A percentile compares a stretch with the other conserved stretches of the same genome.
These are phyloP conservation scores for Trichoderma afroharzianum DNA, from an alignment of 2,329 filamentous ascomycete species.

Conservation along the genomic window DNA sequence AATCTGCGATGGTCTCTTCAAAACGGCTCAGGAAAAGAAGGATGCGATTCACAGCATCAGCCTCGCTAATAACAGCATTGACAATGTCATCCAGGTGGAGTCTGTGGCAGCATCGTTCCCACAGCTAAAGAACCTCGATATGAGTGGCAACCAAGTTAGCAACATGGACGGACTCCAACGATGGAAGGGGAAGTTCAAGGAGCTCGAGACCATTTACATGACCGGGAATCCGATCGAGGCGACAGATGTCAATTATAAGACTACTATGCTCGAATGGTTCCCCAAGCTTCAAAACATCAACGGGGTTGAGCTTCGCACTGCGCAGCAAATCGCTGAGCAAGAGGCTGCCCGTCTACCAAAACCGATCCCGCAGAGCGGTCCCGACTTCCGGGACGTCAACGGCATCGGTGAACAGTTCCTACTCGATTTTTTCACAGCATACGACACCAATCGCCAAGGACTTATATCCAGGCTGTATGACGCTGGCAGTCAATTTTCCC, in stretches of 20 bases:
- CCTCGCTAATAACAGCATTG: conserved; percentile 74
- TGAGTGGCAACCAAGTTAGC: conserved; percentile 77
- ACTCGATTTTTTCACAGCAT: conserved; percentile 67
- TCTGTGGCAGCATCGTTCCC: conserved; percentile 76
- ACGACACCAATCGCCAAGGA: conserved; percentile 65
- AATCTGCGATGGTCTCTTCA: conserved; percentile 76
- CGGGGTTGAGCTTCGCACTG: conserved; percentile 66
- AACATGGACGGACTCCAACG: conserved; percentile 63
- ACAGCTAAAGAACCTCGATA: conserved; percentile 80
- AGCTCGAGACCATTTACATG: conserved; percentile 77
- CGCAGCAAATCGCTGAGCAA: conserved; percentile 61
- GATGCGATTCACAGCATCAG: conserved; percentile 79
- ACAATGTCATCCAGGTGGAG: conserved; percentile 68
- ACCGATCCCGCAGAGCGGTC: conserved; percentile 59
- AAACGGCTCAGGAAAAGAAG: conserved; percentile 65
- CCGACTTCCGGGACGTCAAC: conserved; percentile 70
- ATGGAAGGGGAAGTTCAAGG: conserved; percentile 76
- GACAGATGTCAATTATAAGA: conserved; percentile 56
- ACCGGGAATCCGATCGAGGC: conserved; percentile 70
- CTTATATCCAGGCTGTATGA: conserved; percentile 72
- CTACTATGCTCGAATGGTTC: conserved; percentile 75
- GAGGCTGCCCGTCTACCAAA: conserved; percentile 48
- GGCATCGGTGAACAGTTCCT: conserved; percentile 74
- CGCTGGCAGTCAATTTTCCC: conserved; percentile 67
- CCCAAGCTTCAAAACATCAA: conserved; percentile 77